Evolutionary conservation across 176 grass and related monocot species (phyloP).

Genomic region (Elymus sibiricus): DNA sequence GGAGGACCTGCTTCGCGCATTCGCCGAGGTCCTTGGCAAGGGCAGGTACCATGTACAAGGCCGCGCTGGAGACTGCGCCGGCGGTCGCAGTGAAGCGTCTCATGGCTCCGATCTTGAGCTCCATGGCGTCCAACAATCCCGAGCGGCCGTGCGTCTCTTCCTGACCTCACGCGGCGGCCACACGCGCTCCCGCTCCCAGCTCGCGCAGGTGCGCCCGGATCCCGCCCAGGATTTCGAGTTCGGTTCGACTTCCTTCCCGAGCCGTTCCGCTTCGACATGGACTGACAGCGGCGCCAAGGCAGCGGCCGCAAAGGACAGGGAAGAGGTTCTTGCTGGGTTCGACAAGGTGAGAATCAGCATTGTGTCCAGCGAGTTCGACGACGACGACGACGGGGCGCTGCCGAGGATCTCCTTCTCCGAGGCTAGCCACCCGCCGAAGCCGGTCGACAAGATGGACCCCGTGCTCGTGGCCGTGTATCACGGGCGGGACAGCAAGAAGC

Average conservation of each 20-base stretch:
- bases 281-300: background rate
- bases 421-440: slow-evolving; percentile 50
- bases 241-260: slow-evolving; percentile 17
- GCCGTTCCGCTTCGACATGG: slow-evolving; percentile 39
- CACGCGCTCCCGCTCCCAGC: too few relatives aligned
- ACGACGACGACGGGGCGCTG: slow-evolving; percentile 22
- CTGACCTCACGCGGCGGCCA: too few relatives aligned
- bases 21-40: slow-evolving; percentile 84
- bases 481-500: too few relatives aligned
- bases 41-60: slow-evolving; percentile 91
- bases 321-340: slow-evolving; percentile 16
- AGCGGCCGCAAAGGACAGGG: background rate
- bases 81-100: slow-evolving; percentile 68
- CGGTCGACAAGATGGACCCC: slow-evolving; percentile 45
- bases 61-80: slow-evolving; percentile 47
- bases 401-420: too few relatives aligned
- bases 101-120: too few relatives aligned
- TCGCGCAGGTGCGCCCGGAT: slow-evolving; percentile 4
- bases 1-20: slow-evolving; percentile 75
- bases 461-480: too few relatives aligned
- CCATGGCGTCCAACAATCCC: too few relatives aligned
- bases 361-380: slow-evolving; percentile 28
- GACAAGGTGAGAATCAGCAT: slow-evolving; percentile 53
- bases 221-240: slow-evolving; percentile 31
- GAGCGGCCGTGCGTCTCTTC: too few relatives aligned